Base-by-base conservation (phyloP, 345 rosid species). In the Sisymbrium altissimum region DNA sequence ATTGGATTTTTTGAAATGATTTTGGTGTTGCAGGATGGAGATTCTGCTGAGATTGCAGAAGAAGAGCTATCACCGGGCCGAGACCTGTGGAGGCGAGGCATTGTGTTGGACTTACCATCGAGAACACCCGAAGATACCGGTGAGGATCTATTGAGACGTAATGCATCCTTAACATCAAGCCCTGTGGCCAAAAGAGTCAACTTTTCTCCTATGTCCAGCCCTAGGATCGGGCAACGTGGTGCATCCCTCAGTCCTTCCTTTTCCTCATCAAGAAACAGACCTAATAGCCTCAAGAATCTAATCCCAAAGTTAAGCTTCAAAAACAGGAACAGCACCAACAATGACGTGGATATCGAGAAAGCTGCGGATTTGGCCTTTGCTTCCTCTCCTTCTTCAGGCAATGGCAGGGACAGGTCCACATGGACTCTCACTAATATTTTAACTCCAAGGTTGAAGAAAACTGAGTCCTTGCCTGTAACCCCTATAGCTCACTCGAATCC, bases 401-500 rank as follows among this genome's bases (percentile, higher is more conserved):
- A 88, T 81, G 73, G 82, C 82, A 46, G 87, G 84, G 9, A 87
- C 81, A 74, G 68, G 58, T 80, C 84, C 70, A 85, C 88, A 18
- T 68, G 83, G 73, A 89, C 95, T 35, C 72, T 91, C 43, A 68
- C 88, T 25, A 86, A 83, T 78, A 52, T 89, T 57, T 80, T 94
- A 73, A 76, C 88, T 32, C 84, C 89, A 4, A 83, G 82, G 76
- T 36, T 19, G 41, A 91, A 79, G 80, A 84, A 68, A 64, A 65
- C 95, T 33, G 85, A 86, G 62, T 91, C 97, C 10, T 81, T 86
- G 45, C 98, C 97, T 0, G 86, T 76, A 72, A 86, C 89, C 33
- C 96, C 90, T 8, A 72, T 75, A 53, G 73, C 88, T 67, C 96
- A 83, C 78, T 94, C 96, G n/a, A 91, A 89, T 78, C 98, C 97